A percentile compares a stretch with the other conserved stretches of the same genome.
Evolutionary conservation across 2,329 filamentous ascomycete genomes (phyloP).

Genomic region (Pseudopyricularia cyperi): DNA sequence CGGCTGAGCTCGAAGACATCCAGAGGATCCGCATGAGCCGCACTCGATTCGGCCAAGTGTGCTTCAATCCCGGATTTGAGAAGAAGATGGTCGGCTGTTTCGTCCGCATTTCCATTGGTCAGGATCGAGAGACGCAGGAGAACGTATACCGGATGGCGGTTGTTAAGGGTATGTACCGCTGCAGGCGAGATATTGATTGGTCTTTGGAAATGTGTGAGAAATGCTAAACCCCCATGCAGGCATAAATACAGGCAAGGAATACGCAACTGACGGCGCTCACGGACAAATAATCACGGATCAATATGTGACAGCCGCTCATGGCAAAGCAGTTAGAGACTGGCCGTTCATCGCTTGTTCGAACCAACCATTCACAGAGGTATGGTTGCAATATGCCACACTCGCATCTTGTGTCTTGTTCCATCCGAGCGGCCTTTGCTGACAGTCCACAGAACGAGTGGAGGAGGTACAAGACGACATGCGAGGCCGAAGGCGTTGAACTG

Average conservation of each 20-base stretch:
- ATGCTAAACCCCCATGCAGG: constrained; percentile 28
- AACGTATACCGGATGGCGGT: constrained; percentile 78
- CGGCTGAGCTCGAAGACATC: constrained; percentile 65
- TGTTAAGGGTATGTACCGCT: constrained; percentile 55
- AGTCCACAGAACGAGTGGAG: constrained; percentile 56
- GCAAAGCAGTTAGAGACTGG: constrained; percentile 71
- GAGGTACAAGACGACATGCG: constrained; percentile 64
- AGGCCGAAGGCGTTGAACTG: constrained; percentile 56
- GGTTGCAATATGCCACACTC: constrained; percentile 3
- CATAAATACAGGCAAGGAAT: constrained; percentile 67
- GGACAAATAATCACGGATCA: constrained; percentile 80
- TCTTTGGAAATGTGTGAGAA: not conserved
- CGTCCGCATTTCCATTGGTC: constrained; percentile 70
- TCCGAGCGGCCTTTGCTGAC: constrained; percentile 13
- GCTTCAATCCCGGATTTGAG: constrained; percentile 87
- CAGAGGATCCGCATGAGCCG: constrained; percentile 75
- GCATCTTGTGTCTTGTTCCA: constrained; percentile 2
- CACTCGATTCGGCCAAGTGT: constrained; percentile 77
- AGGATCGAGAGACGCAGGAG: constrained; percentile 56
- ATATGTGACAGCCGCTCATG: constrained; percentile 71
- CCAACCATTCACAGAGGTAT: constrained; percentile 67
- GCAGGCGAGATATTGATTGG: too few species aligned
- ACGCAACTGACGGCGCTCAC: constrained; percentile 63
- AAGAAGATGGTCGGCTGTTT: constrained; percentile 72
- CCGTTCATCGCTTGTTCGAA: constrained; percentile 89